Evolutionary conservation across 2,329 filamentous ascomycete genomes (phyloP).

Genomic region (Beauveria scarabaeidicola): DNA sequence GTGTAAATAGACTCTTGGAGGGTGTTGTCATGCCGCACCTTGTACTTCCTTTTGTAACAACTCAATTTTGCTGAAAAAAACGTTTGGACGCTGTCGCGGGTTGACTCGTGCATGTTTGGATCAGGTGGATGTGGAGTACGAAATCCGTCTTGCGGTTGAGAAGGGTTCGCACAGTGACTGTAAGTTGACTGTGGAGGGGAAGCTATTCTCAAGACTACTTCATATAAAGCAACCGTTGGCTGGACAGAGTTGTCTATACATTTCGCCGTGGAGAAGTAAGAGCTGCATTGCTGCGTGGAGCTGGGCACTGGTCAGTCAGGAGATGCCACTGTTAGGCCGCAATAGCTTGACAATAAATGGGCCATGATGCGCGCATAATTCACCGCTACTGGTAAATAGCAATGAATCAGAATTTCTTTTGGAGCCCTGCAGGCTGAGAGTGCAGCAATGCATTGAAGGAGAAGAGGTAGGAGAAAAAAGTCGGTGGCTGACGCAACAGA

Average conservation of each 20-base stretch:
- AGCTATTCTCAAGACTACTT: not conserved
- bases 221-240: too few species aligned
- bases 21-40: slow-evolving; percentile 29
- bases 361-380: not conserved
- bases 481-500: slow-evolving; percentile 1
- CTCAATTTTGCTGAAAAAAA: slow-evolving; percentile 17
- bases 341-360: slow-evolving; percentile 1
- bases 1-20: slow-evolving; percentile 36
- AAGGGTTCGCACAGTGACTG: not conserved
- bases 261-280: not conserved
- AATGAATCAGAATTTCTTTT: not conserved
- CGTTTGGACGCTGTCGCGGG: not conserved
- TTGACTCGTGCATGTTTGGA: not conserved
- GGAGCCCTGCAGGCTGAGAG: not conserved
- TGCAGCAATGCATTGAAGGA: not conserved
- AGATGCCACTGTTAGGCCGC: not conserved
- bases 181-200: not conserved
- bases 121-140: not conserved
- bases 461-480: not conserved
- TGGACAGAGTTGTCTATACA: not conserved
- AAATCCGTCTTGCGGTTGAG: not conserved
- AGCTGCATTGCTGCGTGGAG: not conserved
- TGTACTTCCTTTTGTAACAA: slow-evolving; percentile 28
- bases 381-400: not conserved
- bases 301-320: not conserved